phyloP scores from a whole-genome alignment of 768 basidiomycete species.

The Russula earlei region DNA sequence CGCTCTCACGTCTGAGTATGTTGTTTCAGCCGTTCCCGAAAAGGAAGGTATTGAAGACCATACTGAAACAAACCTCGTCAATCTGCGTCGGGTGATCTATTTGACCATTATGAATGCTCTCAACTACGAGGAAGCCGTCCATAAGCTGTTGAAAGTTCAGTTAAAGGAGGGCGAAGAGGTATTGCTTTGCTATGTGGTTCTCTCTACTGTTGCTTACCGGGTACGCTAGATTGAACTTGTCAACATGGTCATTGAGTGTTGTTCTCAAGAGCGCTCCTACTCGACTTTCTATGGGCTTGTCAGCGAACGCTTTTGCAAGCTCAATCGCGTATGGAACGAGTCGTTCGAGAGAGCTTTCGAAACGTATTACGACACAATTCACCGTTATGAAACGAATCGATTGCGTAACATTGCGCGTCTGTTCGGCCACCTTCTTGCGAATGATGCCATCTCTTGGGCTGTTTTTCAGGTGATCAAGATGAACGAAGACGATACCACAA shows the following conservation, averaged over 20 bases:
- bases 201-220: not conserved
- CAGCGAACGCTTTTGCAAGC: constrained; percentile 92
- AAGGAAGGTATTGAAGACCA: constrained; percentile 90
- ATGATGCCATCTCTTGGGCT: constrained; percentile 85
- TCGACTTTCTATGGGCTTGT: constrained; percentile 95
- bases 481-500: constrained; percentile 97
- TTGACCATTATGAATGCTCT: constrained; percentile 98
- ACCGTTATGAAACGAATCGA: constrained; percentile 97
- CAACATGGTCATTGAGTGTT: constrained; percentile 99
- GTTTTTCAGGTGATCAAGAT: constrained; percentile 78
- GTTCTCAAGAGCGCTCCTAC: constrained; percentile 97
- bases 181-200: constrained; percentile 13
- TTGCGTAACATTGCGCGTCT: constrained; percentile 95
- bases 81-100: constrained; percentile 88
- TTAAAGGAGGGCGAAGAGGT: constrained; percentile 93
- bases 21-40: constrained; percentile 48
- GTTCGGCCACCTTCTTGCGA: constrained; percentile 85
- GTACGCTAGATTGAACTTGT: constrained; percentile 77
- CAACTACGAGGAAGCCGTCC: constrained; percentile 97
- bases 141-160: constrained; percentile 92
- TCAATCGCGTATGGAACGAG: constrained; percentile 92
- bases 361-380: constrained; percentile 91
- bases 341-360: constrained; percentile 78
- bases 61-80: constrained; percentile 93
- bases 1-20: constrained; percentile 10